Conservation (phyloP, 768 basidiomycete species). For the Termitomyces sp. region DNA sequence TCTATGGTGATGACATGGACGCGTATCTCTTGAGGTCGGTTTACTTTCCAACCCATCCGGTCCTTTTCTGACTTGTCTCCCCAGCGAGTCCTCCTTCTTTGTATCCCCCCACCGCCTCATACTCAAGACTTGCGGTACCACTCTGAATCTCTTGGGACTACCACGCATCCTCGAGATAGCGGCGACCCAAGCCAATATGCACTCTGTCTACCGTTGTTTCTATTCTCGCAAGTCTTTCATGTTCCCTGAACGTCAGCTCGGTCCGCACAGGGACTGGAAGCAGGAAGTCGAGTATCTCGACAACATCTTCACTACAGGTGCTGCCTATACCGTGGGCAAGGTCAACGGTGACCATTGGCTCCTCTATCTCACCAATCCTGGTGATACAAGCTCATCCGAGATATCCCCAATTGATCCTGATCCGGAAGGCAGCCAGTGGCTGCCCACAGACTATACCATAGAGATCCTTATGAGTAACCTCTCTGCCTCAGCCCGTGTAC, state of each 20-base stretch:
- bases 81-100: slow-evolving; percentile 95
- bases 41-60: slow-evolving; percentile 8
- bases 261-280: slow-evolving; percentile 92
- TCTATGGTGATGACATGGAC: slow-evolving; percentile 87
- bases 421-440: slow-evolving; percentile 16
- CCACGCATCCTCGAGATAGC: slow-evolving; percentile 96
- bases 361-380: slow-evolving; percentile 82
- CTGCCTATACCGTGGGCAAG: slow-evolving; percentile 96
- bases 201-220: slow-evolving; percentile 85
- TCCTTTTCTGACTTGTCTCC: slow-evolving; percentile 15
- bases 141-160: slow-evolving; percentile 93
- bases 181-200: slow-evolving; percentile 59
- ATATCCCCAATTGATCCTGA: slow-evolving; percentile 12
- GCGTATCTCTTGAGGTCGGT: slow-evolving; percentile 93
- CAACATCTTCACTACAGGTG: slow-evolving; percentile 81
- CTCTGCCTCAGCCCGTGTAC: slow-evolving; percentile 65
- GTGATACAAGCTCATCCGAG: slow-evolving; percentile 18
- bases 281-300: slow-evolving; percentile 92
- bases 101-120: slow-evolving; percentile 94
- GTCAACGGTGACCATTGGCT: slow-evolving; percentile 99
- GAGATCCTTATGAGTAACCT: slow-evolving; percentile 98
- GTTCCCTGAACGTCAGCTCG: slow-evolving; percentile 94
- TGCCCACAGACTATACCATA: slow-evolving; percentile 82
- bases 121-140: slow-evolving; percentile 98
- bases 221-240: slow-evolving; percentile 99